phyloP scores from a whole-genome alignment of 1,139 yeast genomes.

The Candida dubliniensis region DNA sequence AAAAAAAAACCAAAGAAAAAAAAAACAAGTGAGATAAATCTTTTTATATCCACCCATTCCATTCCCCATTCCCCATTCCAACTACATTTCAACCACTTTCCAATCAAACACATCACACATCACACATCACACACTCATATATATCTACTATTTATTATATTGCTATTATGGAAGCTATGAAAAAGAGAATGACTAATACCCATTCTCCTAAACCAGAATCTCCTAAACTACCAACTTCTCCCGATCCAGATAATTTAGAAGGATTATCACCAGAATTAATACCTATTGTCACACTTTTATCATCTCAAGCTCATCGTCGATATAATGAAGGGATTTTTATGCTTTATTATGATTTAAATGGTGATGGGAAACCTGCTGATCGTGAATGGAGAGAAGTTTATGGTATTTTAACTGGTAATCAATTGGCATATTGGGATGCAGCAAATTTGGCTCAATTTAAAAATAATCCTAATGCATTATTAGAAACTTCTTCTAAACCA shows the following conservation, averaged over 20 bases:
- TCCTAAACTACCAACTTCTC: constrained; percentile 7
- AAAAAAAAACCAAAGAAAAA: too few species aligned
- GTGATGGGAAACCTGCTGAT: constrained; percentile 83
- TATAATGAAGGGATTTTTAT: constrained; percentile 74
- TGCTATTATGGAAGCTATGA: constrained; percentile 21
- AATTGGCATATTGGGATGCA: constrained; percentile 91
- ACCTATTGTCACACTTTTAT: constrained; percentile 70
- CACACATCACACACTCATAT: too few species aligned
- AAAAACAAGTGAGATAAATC: too few species aligned
- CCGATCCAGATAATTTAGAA: constrained; percentile 16
- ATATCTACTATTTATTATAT: too few species aligned
- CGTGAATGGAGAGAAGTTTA: constrained; percentile 91
- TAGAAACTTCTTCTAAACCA: constrained; percentile 69
- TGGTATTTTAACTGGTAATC: constrained; percentile 88
- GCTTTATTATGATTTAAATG: constrained; percentile 68
- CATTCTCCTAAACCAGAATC: constrained; percentile 10
- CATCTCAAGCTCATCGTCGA: constrained; percentile 72
- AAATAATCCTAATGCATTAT: constrained; percentile 48
- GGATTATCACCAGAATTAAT: constrained; percentile 64
- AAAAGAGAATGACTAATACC: constrained; percentile 20
- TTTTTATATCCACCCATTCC: not conserved
- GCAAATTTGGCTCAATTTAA: constrained; percentile 61
- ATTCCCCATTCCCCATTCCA: too few species aligned
- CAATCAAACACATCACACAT: too few species aligned
- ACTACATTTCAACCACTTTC: too few species aligned